Conservation (phyloP, 371 early-diverging fungal genomes). For the Mucor circinelloides region DNA sequence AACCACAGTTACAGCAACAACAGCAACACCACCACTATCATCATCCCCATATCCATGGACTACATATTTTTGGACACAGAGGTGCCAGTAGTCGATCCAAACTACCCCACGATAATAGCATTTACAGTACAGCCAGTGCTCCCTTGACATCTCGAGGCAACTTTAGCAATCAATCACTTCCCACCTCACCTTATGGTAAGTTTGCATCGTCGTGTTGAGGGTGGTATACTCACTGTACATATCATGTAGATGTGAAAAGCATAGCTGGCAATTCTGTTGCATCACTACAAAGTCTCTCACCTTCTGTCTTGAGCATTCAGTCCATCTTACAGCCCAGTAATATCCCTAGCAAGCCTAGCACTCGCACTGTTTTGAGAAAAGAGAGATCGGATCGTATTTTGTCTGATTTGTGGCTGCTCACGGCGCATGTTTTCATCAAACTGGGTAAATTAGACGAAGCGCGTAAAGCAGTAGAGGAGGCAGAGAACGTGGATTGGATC, state of each 20-base stretch:
- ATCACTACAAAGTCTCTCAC: constrained; percentile 31
- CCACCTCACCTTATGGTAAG: constrained; percentile 19
- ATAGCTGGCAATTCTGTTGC: constrained; percentile 18
- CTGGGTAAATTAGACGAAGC: constrained; percentile 66
- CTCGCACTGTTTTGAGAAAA: constrained; percentile 24
- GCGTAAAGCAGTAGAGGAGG: constrained; percentile 66
- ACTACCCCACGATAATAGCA: neutral
- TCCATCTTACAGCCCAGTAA: constrained; percentile 28
- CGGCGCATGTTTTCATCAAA: constrained; percentile 60
- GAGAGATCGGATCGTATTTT: constrained; percentile 31
- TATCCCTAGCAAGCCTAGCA: constrained; percentile 27
- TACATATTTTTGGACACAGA: constrained; percentile 32
- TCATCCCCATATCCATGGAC: constrained; percentile 25
- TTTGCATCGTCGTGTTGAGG: too few species aligned
- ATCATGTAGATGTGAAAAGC: constrained; percentile 13
- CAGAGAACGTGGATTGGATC: constrained; percentile 60
- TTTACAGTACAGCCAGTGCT: neutral
- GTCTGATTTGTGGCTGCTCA: constrained; percentile 61
- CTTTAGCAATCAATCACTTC: constrained; percentile 14
- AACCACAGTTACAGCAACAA: neutral
- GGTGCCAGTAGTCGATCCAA: constrained; percentile 17
- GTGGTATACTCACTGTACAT: neutral
- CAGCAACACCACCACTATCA: constrained; percentile 5
- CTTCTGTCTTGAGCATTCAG: constrained; percentile 26
- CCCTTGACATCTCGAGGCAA: neutral